Conservation (phyloP, 768 basidiomycete genomes). For the Boletales sp. region DNA sequence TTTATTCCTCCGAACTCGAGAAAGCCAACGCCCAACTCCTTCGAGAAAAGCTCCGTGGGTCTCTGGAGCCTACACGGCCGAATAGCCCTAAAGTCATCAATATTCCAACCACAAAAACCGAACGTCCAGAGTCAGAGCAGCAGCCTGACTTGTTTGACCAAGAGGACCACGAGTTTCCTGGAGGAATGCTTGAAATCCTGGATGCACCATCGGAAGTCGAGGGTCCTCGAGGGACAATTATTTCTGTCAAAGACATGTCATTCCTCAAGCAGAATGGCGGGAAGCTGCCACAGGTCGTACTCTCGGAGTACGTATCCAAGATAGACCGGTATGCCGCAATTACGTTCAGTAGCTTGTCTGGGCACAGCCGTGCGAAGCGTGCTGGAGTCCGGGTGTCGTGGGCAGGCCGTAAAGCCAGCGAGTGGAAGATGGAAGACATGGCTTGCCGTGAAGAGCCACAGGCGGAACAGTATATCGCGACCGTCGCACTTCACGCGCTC, state of each 20-base stretch:
- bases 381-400: constrained; percentile 72
- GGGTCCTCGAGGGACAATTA: constrained; percentile 50
- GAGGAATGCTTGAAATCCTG: constrained; percentile 71
- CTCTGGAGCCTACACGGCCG: background rate
- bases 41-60: constrained; percentile 39
- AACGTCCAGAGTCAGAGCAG: background rate
- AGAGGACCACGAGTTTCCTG: constrained; percentile 45
- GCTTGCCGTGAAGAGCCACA: constrained; percentile 77
- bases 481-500: constrained; percentile 78
- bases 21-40: constrained; percentile 45
- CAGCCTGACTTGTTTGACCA: constrained; percentile 51
- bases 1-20: constrained; percentile 52
- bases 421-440: constrained; percentile 82
- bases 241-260: constrained; percentile 65
- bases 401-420: constrained; percentile 54
- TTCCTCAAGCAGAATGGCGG: constrained; percentile 84
- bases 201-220: constrained; percentile 59
- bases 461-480: constrained; percentile 88
- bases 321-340: constrained; percentile 73
- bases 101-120: background rate
- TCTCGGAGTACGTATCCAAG: constrained; percentile 67
- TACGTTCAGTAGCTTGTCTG: constrained; percentile 62
- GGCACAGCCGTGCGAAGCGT: constrained; percentile 70
- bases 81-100: background rate
- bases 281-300: constrained; percentile 70